phyloP scores from a whole-genome alignment of 257 asterid genomes.

The Solanum appendiculatum region DNA sequence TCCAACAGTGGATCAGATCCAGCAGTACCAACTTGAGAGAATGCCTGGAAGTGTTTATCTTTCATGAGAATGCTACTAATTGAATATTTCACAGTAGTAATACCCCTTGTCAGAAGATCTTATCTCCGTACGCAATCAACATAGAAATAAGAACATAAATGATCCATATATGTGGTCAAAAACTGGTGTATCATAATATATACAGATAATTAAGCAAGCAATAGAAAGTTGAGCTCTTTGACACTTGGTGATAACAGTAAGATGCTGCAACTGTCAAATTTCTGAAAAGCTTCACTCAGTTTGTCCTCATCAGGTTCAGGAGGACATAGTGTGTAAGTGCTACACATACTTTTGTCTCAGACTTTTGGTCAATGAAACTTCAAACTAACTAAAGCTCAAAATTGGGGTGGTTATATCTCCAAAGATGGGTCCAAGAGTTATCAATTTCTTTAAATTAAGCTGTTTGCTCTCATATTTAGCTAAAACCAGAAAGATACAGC shows the following conservation, averaged over 20 bases:
- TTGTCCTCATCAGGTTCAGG: background rate
- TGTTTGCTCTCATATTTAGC: background rate
- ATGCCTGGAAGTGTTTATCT: conserved; percentile 56
- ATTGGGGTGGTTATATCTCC: background rate
- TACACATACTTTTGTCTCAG: too few relatives aligned
- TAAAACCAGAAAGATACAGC: background rate
- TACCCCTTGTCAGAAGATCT: background rate
- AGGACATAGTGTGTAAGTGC: too few relatives aligned
- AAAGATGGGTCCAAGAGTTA: too few relatives aligned
- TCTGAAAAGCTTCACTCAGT: background rate
- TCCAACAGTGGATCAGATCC: conserved; percentile 51
- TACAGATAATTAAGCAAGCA: background rate
- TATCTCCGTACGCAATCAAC: background rate
- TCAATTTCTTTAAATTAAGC: background rate
- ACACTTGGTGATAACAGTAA: background rate
- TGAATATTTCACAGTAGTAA: background rate
- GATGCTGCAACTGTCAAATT: background rate
- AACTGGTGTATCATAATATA: background rate
- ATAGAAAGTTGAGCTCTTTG: background rate
- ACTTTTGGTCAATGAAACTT: too few relatives aligned
- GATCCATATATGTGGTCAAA: background rate
- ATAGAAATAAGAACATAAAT: background rate
- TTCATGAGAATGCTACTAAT: conserved; percentile 23
- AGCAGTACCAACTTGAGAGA: conserved; percentile 73
- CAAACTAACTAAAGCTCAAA: background rate